Evolutionary conservation across 768 basidiomycete genomes (phyloP), one percentile per base, ranked within the genome.

Genomic region (Boletus rex-veris): DNA sequence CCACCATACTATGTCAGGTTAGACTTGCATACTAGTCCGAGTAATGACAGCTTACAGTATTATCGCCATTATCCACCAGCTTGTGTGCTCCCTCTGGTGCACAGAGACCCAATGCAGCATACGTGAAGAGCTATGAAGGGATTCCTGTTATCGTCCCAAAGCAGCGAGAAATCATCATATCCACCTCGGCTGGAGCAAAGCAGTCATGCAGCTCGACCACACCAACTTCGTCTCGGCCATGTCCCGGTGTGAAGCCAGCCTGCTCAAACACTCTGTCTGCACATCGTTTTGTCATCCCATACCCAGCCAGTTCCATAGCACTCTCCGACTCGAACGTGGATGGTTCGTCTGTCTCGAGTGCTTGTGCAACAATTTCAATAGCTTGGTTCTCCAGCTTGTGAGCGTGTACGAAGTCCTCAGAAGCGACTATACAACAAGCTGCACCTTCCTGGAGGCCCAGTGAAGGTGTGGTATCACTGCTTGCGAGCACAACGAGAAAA

Each of bases 201-300:
- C 90, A 92, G 61, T 92, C 90, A 55, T 92, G 90, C 9, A 91
- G 73, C 65, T 92, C 90, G 7, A 92, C 70, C 0, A 92, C 88
- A 15, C 86, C 86, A n/a, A 92, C 83, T 54, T 86, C 77, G 54
- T 89, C 83, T 37, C 87, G 73, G 14, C 73, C 86, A 60, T 82
- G 66, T 1, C 83, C 84, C 3, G 77, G 74, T 6, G 71, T 71
- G 61, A 90, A 84, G 0, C 86, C 86, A 11, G 89, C 88, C 38
- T 85, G 75, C 36, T 70, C 68, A 67, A 90, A 92, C 1, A 82
- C 86, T 50, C 82, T 73, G 62, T 89, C 80, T 6, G 88, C 83
- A 45, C 79, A 80, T 24, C 70, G 69, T 62, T 85, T 83, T 3
- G 84, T 78, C 89, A 92, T 92, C 45, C 76, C 70, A 58, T 85